Percentiles rank a stretch among this genome's conserved stretches.
phyloP scores from a whole-genome alignment of 495 filamentous ascomycete genomes.

The Neurospora sp. region DNA sequence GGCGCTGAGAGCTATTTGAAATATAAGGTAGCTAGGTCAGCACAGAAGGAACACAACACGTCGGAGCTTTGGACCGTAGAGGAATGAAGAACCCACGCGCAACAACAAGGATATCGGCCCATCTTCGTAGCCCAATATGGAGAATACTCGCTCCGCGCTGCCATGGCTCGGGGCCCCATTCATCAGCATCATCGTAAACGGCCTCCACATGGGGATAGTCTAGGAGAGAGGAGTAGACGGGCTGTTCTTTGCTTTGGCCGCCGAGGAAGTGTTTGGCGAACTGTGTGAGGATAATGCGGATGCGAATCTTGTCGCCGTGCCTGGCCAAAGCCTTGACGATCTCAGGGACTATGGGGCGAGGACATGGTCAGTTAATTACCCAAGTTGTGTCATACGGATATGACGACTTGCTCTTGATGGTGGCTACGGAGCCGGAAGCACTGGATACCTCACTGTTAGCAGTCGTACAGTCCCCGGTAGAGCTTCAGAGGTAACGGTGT shows the following conservation, averaged over 20 bases:
- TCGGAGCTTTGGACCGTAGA: background rate
- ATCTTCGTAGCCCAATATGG: constrained; percentile 62
- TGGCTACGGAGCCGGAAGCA: constrained; percentile 54
- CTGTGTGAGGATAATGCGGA: constrained; percentile 68
- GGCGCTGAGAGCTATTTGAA: constrained; percentile 34
- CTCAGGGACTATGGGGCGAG: constrained; percentile 42
- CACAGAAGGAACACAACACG: background rate
- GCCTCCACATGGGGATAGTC: constrained; percentile 52
- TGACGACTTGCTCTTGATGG: constrained; percentile 54
- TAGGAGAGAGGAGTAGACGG: constrained; percentile 42
- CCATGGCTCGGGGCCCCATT: constrained; percentile 67
- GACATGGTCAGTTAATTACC: background rate
- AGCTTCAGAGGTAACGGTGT: background rate
- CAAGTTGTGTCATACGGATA: background rate
- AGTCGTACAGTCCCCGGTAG: background rate
- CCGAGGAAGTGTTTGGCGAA: constrained; percentile 61
- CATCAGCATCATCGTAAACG: constrained; percentile 68
- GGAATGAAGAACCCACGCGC: constrained; percentile 39
- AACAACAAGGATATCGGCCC: constrained; percentile 71
- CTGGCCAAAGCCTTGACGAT: constrained; percentile 52
- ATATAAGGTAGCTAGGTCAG: background rate
- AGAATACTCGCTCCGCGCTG: constrained; percentile 55
- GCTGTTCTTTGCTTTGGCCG: constrained; percentile 62
- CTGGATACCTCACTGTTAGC: constrained; percentile 4
- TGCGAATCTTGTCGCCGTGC: constrained; percentile 50